phyloP scores from a whole-genome alignment of 805 yeast genomes.

The Metschnikowia santaceciliae region DNA sequence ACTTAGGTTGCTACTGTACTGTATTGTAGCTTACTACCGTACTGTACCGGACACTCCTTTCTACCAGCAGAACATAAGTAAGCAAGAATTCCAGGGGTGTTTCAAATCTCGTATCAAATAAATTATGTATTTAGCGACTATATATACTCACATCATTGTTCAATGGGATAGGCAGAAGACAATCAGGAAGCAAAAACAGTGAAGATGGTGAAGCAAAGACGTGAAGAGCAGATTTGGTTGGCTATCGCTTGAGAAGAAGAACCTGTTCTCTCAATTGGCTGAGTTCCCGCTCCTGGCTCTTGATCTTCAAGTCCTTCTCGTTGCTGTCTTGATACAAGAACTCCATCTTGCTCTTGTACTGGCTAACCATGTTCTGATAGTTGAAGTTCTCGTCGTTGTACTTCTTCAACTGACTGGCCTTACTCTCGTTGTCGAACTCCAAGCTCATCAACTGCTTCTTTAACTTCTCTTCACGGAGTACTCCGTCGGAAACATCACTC shows the following conservation, averaged over 20 bases:
- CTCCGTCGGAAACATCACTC: constrained; percentile 47
- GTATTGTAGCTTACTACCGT: too few relatives aligned
- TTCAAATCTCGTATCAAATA: not conserved
- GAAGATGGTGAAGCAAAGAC: not conserved
- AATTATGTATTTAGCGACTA: not conserved
- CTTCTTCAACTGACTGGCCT: constrained; percentile 44
- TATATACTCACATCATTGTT: too few relatives aligned
- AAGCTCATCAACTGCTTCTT: constrained; percentile 55
- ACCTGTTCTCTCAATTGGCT: constrained; percentile 52
- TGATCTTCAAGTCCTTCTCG: constrained; percentile 42
- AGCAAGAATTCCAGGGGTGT: too few relatives aligned
- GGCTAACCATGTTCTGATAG: constrained; percentile 48
- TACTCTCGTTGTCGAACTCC: constrained; percentile 48
- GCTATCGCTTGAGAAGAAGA: constrained; percentile 7
- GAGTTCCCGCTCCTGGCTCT: constrained; percentile 53
- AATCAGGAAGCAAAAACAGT: not conserved
- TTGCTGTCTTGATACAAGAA: constrained; percentile 35
- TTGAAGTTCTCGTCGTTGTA: constrained; percentile 59
- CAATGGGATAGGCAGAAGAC: too few relatives aligned
- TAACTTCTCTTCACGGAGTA: constrained; percentile 46
- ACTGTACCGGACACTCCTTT: too few relatives aligned
- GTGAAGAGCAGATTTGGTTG: not conserved
- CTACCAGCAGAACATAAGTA: too few relatives aligned
- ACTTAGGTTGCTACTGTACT: too few relatives aligned
- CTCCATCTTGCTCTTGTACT: constrained; percentile 36